Base-by-base conservation (phyloP, 2,329 filamentous ascomycete genomes). In the Myriosclerotinia curreyana region DNA sequence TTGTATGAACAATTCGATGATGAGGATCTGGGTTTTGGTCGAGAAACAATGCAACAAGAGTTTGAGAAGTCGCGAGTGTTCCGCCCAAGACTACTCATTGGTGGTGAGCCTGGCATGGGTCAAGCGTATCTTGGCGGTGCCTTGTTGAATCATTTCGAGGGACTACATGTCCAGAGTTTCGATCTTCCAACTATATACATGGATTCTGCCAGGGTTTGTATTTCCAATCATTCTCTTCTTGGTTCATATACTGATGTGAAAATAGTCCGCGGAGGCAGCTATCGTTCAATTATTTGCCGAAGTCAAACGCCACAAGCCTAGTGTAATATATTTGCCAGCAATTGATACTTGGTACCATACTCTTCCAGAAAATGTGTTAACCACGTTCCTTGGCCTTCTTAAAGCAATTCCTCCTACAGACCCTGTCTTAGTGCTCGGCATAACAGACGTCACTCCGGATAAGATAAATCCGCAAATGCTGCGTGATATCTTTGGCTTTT, bases 101-200 rank as follows among this genome's bases (percentile, higher is more conserved):
- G 86, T 50, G 95, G 95, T n/a, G 75, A 82, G 12, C 81, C 86
- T 52, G 95, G 95, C 12, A 98, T 98, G 94, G 95, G 96, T 0
- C 96, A 99, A 74, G 85, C 88, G 56, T 97, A 99, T 72, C 80
- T 99, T 48, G 87, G 91, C 38, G 87, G 88, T 55, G 95, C 94
- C 6, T 79, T 98, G 60, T 79, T 98, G 68, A 92, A 96, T 75
- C 88, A 96, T 73, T 89, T 99, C 62, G 95, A 99, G 77, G 92
- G 93, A 34, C 83, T 98, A 2, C 92, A 98, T 77, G 91, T 99
- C 3, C 93, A 98, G 75, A 92, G 90, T 62, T 96, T 99, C 75
- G 96, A 97, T 75, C 82, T 99, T 64, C 87, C 93, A 0, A 95
- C 90, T 20, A 81, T 99, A 64, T 82, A 96, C 65, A 91, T 89